Conservation (phyloP, 495 filamentous ascomycete species). For the Cercophora newfieldiana region DNA sequence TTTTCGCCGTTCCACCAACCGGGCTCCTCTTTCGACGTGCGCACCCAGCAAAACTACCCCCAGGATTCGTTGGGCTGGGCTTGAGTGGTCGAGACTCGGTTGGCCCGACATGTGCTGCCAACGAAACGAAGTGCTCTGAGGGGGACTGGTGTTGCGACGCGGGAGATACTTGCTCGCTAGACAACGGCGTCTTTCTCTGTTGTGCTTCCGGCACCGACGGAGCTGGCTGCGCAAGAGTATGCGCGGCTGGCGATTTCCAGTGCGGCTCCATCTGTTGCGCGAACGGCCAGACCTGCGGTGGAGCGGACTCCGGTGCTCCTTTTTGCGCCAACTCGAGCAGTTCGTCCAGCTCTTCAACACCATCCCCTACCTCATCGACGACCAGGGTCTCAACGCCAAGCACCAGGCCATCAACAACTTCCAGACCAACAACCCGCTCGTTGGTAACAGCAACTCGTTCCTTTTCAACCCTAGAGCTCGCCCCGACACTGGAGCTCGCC, state of each 20-base stretch:
- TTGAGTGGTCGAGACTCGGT: constrained; percentile 3
- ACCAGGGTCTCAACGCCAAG: neutral
- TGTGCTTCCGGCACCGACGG: constrained; percentile 18
- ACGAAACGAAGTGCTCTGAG: constrained; percentile 24
- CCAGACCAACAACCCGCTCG: neutral
- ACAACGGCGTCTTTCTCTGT: constrained; percentile 25
- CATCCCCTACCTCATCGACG: neutral
- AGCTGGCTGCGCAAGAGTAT: constrained; percentile 21
- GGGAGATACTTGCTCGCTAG: constrained; percentile 19
- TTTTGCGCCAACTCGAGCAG: constrained; percentile 17
- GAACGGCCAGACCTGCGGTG: constrained; percentile 22
- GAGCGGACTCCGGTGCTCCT: constrained; percentile 12
- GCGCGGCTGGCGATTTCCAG: constrained; percentile 28
- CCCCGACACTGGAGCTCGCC: neutral
- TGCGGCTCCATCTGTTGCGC: constrained; percentile 30
- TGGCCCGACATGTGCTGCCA: constrained; percentile 9
- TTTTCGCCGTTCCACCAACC: neutral
- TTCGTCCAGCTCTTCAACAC: neutral
- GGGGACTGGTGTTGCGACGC: constrained; percentile 29
- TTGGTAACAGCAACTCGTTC: neutral
- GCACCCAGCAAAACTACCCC: neutral
- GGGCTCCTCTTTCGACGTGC: constrained; percentile 18
- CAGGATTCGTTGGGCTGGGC: constrained; percentile 3
- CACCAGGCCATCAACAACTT: neutral
- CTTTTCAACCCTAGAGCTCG: neutral